Conservation (phyloP, 345 rosid genomes). For the Adansonia digitata region DNA sequence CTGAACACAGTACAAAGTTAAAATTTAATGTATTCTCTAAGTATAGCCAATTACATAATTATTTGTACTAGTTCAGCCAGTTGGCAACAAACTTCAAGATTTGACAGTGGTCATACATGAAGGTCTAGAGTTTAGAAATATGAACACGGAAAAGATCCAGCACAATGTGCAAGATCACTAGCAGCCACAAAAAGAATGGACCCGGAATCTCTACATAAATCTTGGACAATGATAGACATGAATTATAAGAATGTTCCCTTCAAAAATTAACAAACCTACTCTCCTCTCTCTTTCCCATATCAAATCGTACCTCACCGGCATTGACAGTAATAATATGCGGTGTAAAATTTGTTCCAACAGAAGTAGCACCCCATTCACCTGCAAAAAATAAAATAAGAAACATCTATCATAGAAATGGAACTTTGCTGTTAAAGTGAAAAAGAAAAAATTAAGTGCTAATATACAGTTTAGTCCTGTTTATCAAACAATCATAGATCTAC, state of each 20-base stretch:
- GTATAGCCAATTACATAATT: background rate
- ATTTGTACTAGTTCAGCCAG: background rate
- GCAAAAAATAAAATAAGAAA: slow-evolving; percentile 18
- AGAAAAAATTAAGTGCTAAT: background rate
- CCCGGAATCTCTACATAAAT: background rate
- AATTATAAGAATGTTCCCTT: background rate
- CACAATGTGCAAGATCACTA: background rate
- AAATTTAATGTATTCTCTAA: background rate
- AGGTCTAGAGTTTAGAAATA: background rate
- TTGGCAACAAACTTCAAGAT: background rate
- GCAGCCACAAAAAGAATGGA: background rate
- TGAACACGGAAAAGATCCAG: background rate
- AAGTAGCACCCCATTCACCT: slow-evolving; percentile 49
- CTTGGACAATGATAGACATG: background rate
- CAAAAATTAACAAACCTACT: background rate
- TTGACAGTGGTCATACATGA: background rate
- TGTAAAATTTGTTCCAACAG: slow-evolving; percentile 63
- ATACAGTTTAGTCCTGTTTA: background rate
- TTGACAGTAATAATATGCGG: slow-evolving; percentile 80
- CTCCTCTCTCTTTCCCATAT: background rate
- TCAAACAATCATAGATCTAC: background rate
- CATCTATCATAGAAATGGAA: slow-evolving; percentile 10
- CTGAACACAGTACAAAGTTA: background rate
- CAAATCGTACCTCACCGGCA: slow-evolving; percentile 66
- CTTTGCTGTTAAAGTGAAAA: background rate